Evolutionary conservation across 805 yeast genomes (phyloP).

Genomic region (Ogataea allantospora): DNA sequence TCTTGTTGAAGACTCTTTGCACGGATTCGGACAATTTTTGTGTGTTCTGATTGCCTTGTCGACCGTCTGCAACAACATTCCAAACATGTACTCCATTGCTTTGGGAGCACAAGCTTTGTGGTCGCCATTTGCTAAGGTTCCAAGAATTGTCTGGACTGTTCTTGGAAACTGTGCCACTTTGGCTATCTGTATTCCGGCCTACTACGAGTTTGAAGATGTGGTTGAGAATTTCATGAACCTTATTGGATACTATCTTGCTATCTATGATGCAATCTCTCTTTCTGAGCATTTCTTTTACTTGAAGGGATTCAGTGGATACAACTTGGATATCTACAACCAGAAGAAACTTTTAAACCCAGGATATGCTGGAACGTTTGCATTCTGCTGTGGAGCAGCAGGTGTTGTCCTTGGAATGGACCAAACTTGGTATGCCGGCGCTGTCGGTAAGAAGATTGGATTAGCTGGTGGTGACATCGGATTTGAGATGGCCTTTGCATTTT

Average conservation of each 20-base stretch:
- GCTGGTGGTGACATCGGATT: slow-evolving; percentile 86
- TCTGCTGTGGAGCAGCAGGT: slow-evolving; percentile 83
- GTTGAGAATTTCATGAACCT: slow-evolving; percentile 88
- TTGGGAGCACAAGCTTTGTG: slow-evolving; percentile 83
- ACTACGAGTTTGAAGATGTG: slow-evolving; percentile 66
- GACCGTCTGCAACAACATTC: slow-evolving; percentile 87
- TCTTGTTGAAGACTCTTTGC: slow-evolving; percentile 74
- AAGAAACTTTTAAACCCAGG: slow-evolving; percentile 67
- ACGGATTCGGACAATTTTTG: slow-evolving; percentile 88
- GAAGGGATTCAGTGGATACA: slow-evolving; percentile 59
- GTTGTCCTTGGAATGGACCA: slow-evolving; percentile 86
- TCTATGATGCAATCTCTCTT: slow-evolving; percentile 72
- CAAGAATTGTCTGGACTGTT: slow-evolving; percentile 82
- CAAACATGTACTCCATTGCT: slow-evolving; percentile 90
- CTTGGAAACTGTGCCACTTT: slow-evolving; percentile 71
- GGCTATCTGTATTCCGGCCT: slow-evolving; percentile 88
- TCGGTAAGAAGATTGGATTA: slow-evolving; percentile 59
- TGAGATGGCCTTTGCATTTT: slow-evolving; percentile 67
- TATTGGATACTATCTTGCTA: slow-evolving; percentile 87
- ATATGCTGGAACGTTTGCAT: slow-evolving; percentile 70
- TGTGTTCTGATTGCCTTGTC: slow-evolving; percentile 82
- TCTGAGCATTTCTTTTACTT: slow-evolving; percentile 83
- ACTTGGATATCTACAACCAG: slow-evolving; percentile 60
- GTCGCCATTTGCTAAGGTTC: slow-evolving; percentile 70
- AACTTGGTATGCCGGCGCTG: slow-evolving; percentile 75